phyloP scores from a whole-genome alignment of 352 stramenopile species.

The Aphanomyces invadans region DNA sequence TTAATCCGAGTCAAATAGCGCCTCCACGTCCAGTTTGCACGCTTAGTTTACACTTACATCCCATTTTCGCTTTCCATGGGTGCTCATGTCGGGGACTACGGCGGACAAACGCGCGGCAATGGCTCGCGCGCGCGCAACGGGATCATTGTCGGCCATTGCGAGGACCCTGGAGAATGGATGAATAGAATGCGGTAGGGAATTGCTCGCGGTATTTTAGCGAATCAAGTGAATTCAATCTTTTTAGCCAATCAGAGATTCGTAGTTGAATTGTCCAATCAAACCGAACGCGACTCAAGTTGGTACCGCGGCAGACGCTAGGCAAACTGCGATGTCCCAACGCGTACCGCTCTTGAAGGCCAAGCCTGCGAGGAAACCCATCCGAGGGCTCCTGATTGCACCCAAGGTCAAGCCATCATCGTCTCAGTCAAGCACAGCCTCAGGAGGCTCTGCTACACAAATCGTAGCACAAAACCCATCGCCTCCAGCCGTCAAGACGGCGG shows the following conservation, averaged over 20 bases:
- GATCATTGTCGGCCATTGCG: slow-evolving; percentile 50
- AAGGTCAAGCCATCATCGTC: slow-evolving; percentile 2
- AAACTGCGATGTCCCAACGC: slow-evolving; percentile 31
- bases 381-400: slow-evolving; percentile 5
- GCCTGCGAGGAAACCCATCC: slow-evolving; percentile 47
- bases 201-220: slow-evolving; percentile 31
- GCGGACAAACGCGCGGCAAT: slow-evolving; percentile 74
- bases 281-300: neutral
- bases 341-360: slow-evolving; percentile 70
- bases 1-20: no score
- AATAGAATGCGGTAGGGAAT: slow-evolving; percentile 9
- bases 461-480: neutral
- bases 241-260: slow-evolving; percentile 11
- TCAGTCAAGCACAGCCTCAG: neutral
- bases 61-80: slow-evolving; percentile 77
- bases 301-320: no score
- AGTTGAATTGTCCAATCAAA: neutral
- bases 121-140: slow-evolving; percentile 67
- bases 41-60: slow-evolving; percentile 44
- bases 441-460: neutral
- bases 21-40: no score
- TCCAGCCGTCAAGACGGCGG: neutral
- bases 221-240: slow-evolving; percentile 30
- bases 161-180: slow-evolving; percentile 7
- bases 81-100: slow-evolving; percentile 49